Evolutionary conservation across 2,329 filamentous ascomycete species (phyloP).

Genomic region (Colletotrichum sansevieriae): DNA sequence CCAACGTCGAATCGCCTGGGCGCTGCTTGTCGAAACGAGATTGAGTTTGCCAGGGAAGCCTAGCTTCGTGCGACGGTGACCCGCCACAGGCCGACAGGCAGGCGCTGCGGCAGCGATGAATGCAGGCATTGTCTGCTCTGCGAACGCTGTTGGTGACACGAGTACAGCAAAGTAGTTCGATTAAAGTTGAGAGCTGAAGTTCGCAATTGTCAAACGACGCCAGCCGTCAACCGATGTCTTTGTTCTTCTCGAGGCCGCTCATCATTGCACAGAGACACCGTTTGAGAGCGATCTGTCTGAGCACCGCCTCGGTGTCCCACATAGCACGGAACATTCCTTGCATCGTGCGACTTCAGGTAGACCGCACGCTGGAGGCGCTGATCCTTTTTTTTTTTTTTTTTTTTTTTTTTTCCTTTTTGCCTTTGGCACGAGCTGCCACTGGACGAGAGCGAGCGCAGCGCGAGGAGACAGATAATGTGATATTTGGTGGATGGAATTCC

Average conservation of each 20-base stretch:
- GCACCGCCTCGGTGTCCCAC: conserved; percentile 13
- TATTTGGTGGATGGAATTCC: not conserved
- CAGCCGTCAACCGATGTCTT: not conserved
- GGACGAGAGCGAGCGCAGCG: not conserved
- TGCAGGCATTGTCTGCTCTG: conserved; percentile 1
- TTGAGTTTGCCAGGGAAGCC: conserved; percentile 40
- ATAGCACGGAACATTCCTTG: not conserved
- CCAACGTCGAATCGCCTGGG: conserved; percentile 30
- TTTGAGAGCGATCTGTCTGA: conserved; percentile 7
- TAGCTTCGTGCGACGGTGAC: conserved; percentile 19
- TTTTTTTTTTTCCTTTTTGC: no score
- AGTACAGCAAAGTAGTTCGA: conserved; percentile 26
- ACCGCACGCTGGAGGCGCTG: conserved; percentile 6
- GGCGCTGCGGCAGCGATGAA: conserved; percentile 3
- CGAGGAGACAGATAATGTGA: no score
- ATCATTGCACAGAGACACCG: conserved; percentile 8
- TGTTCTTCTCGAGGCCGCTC: not conserved
- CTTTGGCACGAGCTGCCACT: conserved; percentile 1
- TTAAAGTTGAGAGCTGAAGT: conserved; percentile 33
- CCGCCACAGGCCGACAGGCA: not conserved
- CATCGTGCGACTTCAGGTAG: conserved; percentile 7
- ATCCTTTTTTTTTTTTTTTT: not conserved
- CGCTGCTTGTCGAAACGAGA: conserved; percentile 35
- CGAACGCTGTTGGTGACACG: not conserved
- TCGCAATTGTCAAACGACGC: not conserved